Evolutionary conservation across 306 rosid genomes (phyloP), one percentile per base, ranked within the genome.

Genomic region (Ormosia emarginata): DNA sequence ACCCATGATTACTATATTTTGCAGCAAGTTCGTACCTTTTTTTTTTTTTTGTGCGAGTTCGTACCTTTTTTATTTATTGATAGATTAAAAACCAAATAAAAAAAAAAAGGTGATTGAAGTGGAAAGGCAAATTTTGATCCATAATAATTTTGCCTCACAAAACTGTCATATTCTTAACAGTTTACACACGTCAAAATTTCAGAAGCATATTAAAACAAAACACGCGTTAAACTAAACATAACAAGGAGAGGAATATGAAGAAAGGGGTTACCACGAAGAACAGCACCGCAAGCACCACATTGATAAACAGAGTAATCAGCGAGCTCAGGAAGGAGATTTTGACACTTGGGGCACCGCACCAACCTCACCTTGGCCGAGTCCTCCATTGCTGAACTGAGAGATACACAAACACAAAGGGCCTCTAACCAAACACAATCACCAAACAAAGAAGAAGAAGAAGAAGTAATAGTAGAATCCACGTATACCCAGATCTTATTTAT

Each of bases 311-410:
- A 83, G 83, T 93, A 93, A 87, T 91, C 94, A 37, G 93, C 88
- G 5, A 90, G 92, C 89, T 93, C 99, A 2, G 97, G 94, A 73
- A 96, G 97, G 71, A 96, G 92, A 87, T 96, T 93, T 86, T 91
- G 97, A 71, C 99, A 96, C 85, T 91, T 93, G 39, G 99, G 99
- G 86, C 99, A 96, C 84, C 92, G 74, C 78, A 92, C 98, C 86
- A 96, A 52, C 14, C 97, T 83, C 34, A 92, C 75, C 82, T 86
- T 93, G 3, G 86, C 71, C 0, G 93, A 85, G 62, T 90, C 98
- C 87, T 86, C 88, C 99, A 96, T 96, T 68, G 87, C 12, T 41
- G 53, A 76, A 34, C 79, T 52, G 8, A 47, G 12, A n/a, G n/a
- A n/a, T n/a, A n/a, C n/a, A n/a, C n/a, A n/a, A n/a, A n/a, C n/a